Evolutionary conservation across 768 basidiomycete species (phyloP).

Genomic region (Boletus edulis): DNA sequence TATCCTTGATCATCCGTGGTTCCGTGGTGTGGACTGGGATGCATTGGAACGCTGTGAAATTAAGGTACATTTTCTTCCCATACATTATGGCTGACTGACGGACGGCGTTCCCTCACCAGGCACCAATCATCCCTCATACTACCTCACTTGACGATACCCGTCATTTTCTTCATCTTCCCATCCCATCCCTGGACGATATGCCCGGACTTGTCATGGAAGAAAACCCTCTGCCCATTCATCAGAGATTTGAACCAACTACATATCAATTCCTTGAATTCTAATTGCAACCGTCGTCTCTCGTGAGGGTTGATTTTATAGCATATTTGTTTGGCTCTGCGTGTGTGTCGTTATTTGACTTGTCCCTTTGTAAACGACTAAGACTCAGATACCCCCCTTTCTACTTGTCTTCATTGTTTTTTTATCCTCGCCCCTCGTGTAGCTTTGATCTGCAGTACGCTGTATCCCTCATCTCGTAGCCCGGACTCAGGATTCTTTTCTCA

Average conservation of each 20-base stretch:
- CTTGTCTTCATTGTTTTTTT: background rate
- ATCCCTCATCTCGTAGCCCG: conserved; percentile 17
- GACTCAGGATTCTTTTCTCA: conserved; percentile 2
- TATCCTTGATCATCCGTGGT: conserved; percentile 91
- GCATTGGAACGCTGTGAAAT: conserved; percentile 85
- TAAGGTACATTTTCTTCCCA: conserved; percentile 48
- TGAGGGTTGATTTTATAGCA: conserved; percentile 27
- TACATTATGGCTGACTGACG: background rate
- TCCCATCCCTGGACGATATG: conserved; percentile 76
- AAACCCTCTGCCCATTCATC: conserved; percentile 52
- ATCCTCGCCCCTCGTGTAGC: conserved; percentile 25
- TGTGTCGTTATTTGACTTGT: conserved; percentile 2
- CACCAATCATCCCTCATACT: conserved; percentile 83
- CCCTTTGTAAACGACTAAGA: background rate
- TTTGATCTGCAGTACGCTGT: conserved; percentile 29
- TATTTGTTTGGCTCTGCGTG: conserved; percentile 11
- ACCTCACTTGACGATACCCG: conserved; percentile 80
- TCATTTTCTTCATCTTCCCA: conserved; percentile 78
- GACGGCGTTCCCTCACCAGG: conserved; percentile 41
- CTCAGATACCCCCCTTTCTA: conserved; percentile 8
- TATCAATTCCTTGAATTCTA: conserved; percentile 80
- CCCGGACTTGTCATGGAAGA: conserved; percentile 74
- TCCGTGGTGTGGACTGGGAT: conserved; percentile 92
- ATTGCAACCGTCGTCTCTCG: conserved; percentile 20
- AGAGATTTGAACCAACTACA: conserved; percentile 62